These are phyloP conservation scores for Gynandropsis gynandra DNA, from an alignment of 345 rosid species.

Conservation along the genomic window DNA sequence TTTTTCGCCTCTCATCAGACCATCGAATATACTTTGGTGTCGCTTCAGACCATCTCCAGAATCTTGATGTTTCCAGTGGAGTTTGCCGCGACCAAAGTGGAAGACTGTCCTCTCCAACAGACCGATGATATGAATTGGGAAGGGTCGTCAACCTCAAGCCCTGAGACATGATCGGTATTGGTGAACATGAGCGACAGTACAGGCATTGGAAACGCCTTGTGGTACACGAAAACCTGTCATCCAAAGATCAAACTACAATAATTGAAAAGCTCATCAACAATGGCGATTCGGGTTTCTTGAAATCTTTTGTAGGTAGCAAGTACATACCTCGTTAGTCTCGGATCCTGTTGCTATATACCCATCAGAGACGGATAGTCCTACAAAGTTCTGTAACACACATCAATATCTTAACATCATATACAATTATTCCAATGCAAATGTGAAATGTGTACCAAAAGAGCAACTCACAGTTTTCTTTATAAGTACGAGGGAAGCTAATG, in stretches of 20 bases:
- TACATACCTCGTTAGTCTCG: constrained; percentile 92
- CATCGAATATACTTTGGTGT: too few species aligned
- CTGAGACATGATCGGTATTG: constrained; percentile 35
- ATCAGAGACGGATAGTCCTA: constrained; percentile 86
- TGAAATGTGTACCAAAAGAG: background rate
- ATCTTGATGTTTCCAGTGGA: constrained; percentile 81
- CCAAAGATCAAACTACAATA: background rate
- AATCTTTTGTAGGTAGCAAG: background rate
- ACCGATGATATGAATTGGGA: constrained; percentile 67
- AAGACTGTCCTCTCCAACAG: constrained; percentile 75
- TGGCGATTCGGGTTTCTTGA: too few species aligned
- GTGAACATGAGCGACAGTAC: constrained; percentile 53
- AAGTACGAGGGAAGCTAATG: too few species aligned
- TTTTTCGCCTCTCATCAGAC: too few species aligned
- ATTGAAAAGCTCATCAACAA: too few species aligned
- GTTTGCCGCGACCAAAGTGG: constrained; percentile 78
- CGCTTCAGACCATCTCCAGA: constrained; percentile 61
- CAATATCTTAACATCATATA: constrained; percentile 6
- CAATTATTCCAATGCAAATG: background rate
- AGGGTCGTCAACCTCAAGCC: constrained; percentile 47
- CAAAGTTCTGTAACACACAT: constrained; percentile 64
- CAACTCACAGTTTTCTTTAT: background rate
- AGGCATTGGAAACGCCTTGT: constrained; percentile 82
- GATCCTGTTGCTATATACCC: constrained; percentile 99
- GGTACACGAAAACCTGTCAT: constrained; percentile 60